Base-by-base conservation (phyloP, 2,329 filamentous ascomycete species). In the Fusarium lyarnte region DNA sequence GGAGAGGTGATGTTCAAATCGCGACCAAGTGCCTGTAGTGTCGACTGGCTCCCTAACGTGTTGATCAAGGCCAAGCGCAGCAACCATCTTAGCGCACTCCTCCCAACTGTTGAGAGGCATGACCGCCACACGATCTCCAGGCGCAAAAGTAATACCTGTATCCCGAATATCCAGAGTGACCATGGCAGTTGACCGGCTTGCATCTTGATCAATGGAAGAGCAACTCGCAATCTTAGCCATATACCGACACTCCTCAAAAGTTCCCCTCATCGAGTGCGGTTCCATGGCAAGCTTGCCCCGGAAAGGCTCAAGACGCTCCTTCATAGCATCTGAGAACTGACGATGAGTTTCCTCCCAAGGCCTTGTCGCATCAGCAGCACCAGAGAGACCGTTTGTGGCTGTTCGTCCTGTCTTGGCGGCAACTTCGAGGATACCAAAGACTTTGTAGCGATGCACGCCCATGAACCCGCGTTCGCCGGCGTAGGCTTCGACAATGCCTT, bases 361-460 rank as follows among this genome's bases (percentile, higher is more conserved):
- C 2, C 74, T 60, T 1, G 53, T 39, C 0, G 80, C 79, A 55
- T 84, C 83, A 4, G 80, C 79, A 8, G 81, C 82, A 0, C 86
- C 87, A 3, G 86, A 87, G 19, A 82, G 79, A 5, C 87, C 86
- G 57, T 88, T 88, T 0, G 86, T 88, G 65, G 84, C 86, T 1
- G 86, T 85, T 8, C 87, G 82, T 5, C 87, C 86, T 1, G 85
- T 86, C 76, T 88, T 88, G 43, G 82, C 84, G 2, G 86, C 86
- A 19, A 87, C 84, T 63, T 88, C 86, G 0, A 88, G 82, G 33
- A 88, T 85, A 2, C 86, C 87, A 69, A 87, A 88, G 8, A 88
- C 87, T 73, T 88, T 88, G 76, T 88, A 88, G n/a, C 86, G 79
- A 72, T 89, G 87, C 0, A 84, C 85, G 9, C 87, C 86, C 86